Percentiles rank a stretch among this genome's conserved stretches.
Evolutionary conservation across 108 stramenopile genomes (phyloP).

Genomic region (Skeletonema potamos): DNA sequence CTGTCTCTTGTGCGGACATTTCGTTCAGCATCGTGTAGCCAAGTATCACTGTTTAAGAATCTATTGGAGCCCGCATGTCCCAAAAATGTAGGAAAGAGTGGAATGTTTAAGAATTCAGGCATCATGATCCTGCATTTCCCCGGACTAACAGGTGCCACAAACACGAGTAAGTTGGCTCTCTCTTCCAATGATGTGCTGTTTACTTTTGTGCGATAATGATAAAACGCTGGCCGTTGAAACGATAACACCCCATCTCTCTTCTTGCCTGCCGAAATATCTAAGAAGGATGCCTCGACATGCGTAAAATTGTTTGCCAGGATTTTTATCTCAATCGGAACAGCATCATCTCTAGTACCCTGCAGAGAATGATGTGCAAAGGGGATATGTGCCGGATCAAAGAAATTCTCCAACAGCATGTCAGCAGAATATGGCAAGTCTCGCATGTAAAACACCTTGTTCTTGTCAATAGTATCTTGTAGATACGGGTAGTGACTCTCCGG

Average conservation of each 20-base stretch:
- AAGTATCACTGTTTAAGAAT: constrained; percentile 52
- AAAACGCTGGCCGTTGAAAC: constrained; percentile 48
- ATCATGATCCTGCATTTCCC: constrained; percentile 45
- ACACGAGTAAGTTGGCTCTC: constrained; percentile 27
- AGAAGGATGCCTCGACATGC: constrained; percentile 38
- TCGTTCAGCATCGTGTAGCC: constrained; percentile 55
- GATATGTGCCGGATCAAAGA: constrained; percentile 81
- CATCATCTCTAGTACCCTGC: constrained; percentile 40
- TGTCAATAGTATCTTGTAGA: constrained; percentile 25
- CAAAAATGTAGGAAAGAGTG: constrained; percentile 35
- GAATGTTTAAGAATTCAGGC: background rate
- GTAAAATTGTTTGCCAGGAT: constrained; percentile 39
- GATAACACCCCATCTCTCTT: constrained; percentile 38
- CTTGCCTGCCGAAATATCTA: constrained; percentile 29
- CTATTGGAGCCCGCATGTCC: constrained; percentile 39
- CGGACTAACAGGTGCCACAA: constrained; percentile 30
- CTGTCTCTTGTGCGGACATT: constrained; percentile 9
- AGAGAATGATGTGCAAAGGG: constrained; percentile 79
- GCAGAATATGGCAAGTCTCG: constrained; percentile 80
- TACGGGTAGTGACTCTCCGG: constrained; percentile 48
- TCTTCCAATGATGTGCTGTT: constrained; percentile 6
- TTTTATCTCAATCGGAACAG: constrained; percentile 43
- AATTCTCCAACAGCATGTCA: constrained; percentile 72
- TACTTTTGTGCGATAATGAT: constrained; percentile 39
- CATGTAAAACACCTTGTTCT: constrained; percentile 42